Evolutionary conservation across 2,329 filamentous ascomycete genomes (phyloP), one percentile per base, ranked within the genome.

Genomic region (Pestalotiopsis sp.): DNA sequence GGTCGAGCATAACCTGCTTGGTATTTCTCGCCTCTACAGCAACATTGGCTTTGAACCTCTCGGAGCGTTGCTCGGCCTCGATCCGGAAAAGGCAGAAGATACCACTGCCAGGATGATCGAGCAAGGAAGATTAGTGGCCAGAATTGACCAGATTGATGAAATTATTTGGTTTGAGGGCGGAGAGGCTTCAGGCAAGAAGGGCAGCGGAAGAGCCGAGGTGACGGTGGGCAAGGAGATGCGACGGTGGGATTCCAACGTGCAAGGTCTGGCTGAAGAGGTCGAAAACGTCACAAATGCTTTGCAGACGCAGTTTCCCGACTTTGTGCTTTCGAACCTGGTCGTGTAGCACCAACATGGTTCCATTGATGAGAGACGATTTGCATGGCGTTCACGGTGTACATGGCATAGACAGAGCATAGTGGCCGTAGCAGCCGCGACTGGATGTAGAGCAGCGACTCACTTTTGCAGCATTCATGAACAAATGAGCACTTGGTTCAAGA

Each of bases 81-180:
- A 93, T 69, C 89, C 89, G 0, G 92, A 93, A 65, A 92, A 91
- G 79, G 95, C 95, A 3, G 96, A 99, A 84, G 91, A 92, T 69
- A 98, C 96, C 67, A 96, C 95, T 13, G 94, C 95, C 4, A 88
- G 90, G 74, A 99, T 99, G 96, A 94, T 99, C 75, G 95, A 98
- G 84, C 95, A 98, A 80, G 94, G 94, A 11, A 90, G 96, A 39
- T 82, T 99, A 65, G 89, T 92, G 3, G 96, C 95, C 7, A 90
- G 92, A 68, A 98, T 99, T 76, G 95, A 99, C 81, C 96, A 99
- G 84, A 95, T 99, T 68, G 93, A 94, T 68, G 88, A 92, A 14
- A 84, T 95, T 12, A 95, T 99, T 69, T 94, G 91, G 83, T 99
- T 99, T 78, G 93, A 96, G 80, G 85, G 81, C 76, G 89, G 89